phyloP scores from a whole-genome alignment of 2,329 filamentous ascomycete species.

The Aspergillus uvarum region DNA sequence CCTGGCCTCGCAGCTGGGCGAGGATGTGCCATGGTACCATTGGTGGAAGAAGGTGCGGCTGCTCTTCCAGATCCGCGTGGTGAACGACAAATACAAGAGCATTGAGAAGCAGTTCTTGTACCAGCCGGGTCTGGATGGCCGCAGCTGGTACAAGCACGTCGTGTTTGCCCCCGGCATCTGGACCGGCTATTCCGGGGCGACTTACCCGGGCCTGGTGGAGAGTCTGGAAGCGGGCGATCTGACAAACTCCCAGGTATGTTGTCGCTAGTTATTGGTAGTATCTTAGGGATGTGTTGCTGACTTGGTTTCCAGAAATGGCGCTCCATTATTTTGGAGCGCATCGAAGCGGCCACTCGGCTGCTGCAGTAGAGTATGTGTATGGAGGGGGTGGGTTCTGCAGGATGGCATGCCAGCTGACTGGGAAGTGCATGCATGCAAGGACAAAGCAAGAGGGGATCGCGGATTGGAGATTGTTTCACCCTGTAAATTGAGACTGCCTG shows the following conservation, averaged over 20 bases:
- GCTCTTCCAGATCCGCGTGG: conserved; percentile 60
- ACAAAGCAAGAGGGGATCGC: not conserved
- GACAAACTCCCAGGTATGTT: conserved; percentile 50
- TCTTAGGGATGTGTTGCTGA: not conserved
- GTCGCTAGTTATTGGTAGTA: conserved; percentile 6
- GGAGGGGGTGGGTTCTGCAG: not conserved
- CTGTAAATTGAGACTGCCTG: not conserved
- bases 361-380: conserved; percentile 22
- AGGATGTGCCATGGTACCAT: conserved; percentile 74
- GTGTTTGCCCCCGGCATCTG: conserved; percentile 88
- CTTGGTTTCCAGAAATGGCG: conserved; percentile 42
- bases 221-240: conserved; percentile 55
- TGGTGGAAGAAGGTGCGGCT: conserved; percentile 67
- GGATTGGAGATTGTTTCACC: not conserved
- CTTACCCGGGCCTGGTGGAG: conserved; percentile 65
- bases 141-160: conserved; percentile 91
- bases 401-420: not conserved
- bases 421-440: not conserved
- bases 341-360: conserved; percentile 33
- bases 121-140: conserved; percentile 70
- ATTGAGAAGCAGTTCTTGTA: conserved; percentile 81
- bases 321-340: conserved; percentile 38
- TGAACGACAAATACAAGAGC: conserved; percentile 80
- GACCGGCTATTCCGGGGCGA: conserved; percentile 82
- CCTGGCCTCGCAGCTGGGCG: conserved; percentile 50